Evolutionary conservation across 495 filamentous ascomycete species (phyloP).

Genomic region (Xylona heveae): DNA sequence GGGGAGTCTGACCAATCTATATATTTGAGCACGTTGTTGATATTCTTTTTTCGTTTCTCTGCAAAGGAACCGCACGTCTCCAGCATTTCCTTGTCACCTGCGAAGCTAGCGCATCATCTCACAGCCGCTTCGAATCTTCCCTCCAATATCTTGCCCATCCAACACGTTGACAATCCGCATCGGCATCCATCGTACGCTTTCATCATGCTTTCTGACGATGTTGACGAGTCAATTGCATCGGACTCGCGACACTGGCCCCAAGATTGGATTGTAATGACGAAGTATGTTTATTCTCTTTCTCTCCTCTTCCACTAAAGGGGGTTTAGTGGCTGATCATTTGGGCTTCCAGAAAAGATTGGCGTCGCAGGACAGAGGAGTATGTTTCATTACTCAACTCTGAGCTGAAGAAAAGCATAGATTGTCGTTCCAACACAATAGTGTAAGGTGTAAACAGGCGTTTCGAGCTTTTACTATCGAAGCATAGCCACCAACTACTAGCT

Average conservation of each 20-base stretch:
- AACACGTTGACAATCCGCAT: slow-evolving; percentile 5
- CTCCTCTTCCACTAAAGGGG: background rate
- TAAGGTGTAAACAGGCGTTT: too few species aligned
- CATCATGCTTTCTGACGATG: slow-evolving; percentile 14
- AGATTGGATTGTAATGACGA: slow-evolving; percentile 19
- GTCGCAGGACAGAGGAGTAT: too few species aligned
- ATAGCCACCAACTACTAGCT: too few species aligned
- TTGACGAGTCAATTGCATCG: slow-evolving; percentile 8
- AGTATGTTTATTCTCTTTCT: slow-evolving; percentile 9
- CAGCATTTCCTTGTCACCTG: background rate
- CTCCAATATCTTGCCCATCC: slow-evolving; percentile 1
- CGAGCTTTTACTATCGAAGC: too few species aligned
- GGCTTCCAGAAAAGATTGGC: slow-evolving; percentile 11
- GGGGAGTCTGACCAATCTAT: background rate
- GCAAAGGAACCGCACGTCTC: slow-evolving; percentile 5
- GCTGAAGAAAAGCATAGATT: too few species aligned
- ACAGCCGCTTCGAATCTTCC: background rate
- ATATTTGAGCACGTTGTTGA: background rate
- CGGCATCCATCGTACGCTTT: slow-evolving; percentile 15
- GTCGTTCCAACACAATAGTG: too few species aligned
- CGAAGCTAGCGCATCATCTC: slow-evolving; percentile 4
- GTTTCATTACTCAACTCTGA: too few species aligned
- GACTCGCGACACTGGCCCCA: slow-evolving; percentile 12
- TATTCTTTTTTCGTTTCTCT: background rate
- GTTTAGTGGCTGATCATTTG: slow-evolving; percentile 1